phyloP scores from a whole-genome alignment of 2,329 filamentous ascomycete species.

The Trichoderma citrinoviride region DNA sequence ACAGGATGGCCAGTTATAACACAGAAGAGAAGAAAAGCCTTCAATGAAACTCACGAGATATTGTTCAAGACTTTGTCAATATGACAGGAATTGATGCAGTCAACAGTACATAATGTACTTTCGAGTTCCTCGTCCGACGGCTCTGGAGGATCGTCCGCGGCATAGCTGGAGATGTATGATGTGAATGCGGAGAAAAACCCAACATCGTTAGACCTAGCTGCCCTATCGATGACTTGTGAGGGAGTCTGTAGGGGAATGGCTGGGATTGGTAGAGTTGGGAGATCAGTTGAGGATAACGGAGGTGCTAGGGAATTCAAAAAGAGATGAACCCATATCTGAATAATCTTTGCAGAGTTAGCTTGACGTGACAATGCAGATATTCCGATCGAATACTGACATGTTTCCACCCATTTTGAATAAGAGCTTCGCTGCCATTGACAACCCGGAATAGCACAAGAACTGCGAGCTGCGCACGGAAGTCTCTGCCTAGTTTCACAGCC shows the following conservation, averaged over 20 bases:
- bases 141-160: constrained; percentile 94
- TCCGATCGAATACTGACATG: constrained; percentile 54
- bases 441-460: constrained; percentile 95
- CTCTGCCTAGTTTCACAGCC: constrained; percentile 89
- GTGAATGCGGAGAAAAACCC: constrained; percentile 93
- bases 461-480: constrained; percentile 90
- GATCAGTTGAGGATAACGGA: constrained; percentile 65
- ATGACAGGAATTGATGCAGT: constrained; percentile 87
- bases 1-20: no score
- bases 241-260: constrained; percentile 87
- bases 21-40: background rate
- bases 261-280: constrained; percentile 66
- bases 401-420: constrained; percentile 75
- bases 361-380: background rate
- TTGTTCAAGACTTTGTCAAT: constrained; percentile 81
- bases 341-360: constrained; percentile 54
- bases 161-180: constrained; percentile 97
- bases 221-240: constrained; percentile 88
- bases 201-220: constrained; percentile 70
- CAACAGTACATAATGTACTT: constrained; percentile 89
- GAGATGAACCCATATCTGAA: constrained; percentile 90
- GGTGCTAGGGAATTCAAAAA: constrained; percentile 94
- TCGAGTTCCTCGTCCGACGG: constrained; percentile 96
- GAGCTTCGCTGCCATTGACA: constrained; percentile 76
- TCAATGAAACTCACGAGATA: constrained; percentile 59